These are phyloP conservation scores for Talaromyces islandicus DNA, from an alignment of 2,329 filamentous ascomycete species.

Conservation along the genomic window DNA sequence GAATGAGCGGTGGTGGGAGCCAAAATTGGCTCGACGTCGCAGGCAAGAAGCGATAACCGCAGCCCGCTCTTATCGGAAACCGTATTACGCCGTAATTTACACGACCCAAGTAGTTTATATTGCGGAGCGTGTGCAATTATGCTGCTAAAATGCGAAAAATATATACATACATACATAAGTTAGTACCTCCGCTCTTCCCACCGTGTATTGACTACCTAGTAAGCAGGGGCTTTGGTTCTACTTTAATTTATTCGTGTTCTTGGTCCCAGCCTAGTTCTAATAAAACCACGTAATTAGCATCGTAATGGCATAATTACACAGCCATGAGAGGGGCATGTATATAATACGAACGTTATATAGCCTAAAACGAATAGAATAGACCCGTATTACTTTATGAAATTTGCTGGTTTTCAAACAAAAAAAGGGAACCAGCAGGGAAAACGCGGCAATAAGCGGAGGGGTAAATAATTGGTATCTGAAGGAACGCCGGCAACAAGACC, in stretches of 20 bases:
- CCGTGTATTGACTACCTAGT: background rate
- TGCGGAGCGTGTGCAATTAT: background rate
- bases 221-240: background rate
- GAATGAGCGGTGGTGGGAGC: background rate
- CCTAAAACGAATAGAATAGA: background rate
- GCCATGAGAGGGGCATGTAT: background rate
- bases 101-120: background rate
- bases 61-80: background rate
- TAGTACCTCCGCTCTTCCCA: background rate
- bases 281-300: background rate
- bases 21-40: constrained; percentile 11
- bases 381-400: background rate
- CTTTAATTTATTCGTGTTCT: background rate
- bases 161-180: too few species aligned
- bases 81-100: background rate
- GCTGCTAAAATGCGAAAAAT: background rate
- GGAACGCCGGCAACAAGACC: background rate
- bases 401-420: background rate
- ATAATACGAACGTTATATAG: background rate
- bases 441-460: background rate
- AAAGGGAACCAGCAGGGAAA: background rate
- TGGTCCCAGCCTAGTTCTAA: background rate
- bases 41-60: background rate
- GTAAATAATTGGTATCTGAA: background rate
- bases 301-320: background rate